A percentile compares a stretch with the other conserved stretches of the same genome.
These are phyloP conservation scores for Exophiala alcalophila DNA, from an alignment of 2,329 filamentous ascomycete species.

Conservation along the genomic window DNA sequence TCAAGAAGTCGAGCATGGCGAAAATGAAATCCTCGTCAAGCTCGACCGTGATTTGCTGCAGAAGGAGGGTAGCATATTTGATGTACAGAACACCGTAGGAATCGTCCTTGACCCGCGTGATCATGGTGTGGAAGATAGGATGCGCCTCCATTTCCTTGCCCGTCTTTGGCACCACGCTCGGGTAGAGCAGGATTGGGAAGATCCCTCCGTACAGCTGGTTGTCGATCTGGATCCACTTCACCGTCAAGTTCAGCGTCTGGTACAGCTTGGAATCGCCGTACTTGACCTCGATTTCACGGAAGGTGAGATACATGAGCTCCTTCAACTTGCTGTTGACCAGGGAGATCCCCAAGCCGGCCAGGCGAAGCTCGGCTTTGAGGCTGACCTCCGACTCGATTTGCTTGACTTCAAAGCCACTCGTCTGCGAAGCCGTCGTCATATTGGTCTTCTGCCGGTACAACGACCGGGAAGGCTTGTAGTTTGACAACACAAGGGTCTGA, in stretches of 20 bases:
- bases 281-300: slow-evolving; percentile 84
- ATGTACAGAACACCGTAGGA: slow-evolving; percentile 97
- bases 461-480: slow-evolving; percentile 89
- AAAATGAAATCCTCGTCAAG: slow-evolving; percentile 98
- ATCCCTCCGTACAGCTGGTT: slow-evolving; percentile 98
- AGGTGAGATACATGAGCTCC: slow-evolving; percentile 89
- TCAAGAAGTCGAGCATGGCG: slow-evolving; percentile 89
- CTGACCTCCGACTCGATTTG: slow-evolving; percentile 82
- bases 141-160: slow-evolving; percentile 95
- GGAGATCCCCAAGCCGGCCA: slow-evolving; percentile 89
- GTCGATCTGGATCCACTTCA: slow-evolving; percentile 99
- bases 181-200: slow-evolving; percentile 95
- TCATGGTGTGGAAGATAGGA: slow-evolving; percentile 85
- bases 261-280: slow-evolving; percentile 92
- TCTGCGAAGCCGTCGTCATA: slow-evolving; percentile 53
- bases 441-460: slow-evolving; percentile 69
- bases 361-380: slow-evolving; percentile 81
- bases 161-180: slow-evolving; percentile 95
- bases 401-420: slow-evolving; percentile 86
- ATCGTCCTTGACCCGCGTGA: slow-evolving; percentile 95
- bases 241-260: slow-evolving; percentile 82
- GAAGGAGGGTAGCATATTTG: slow-evolving; percentile 89
- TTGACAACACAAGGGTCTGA: slow-evolving; percentile 88
- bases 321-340: slow-evolving; percentile 88
- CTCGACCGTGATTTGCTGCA: slow-evolving; percentile 98